Conservation (phyloP, 2,329 filamentous ascomycete genomes). For the Ophiosphaerella narmari region DNA sequence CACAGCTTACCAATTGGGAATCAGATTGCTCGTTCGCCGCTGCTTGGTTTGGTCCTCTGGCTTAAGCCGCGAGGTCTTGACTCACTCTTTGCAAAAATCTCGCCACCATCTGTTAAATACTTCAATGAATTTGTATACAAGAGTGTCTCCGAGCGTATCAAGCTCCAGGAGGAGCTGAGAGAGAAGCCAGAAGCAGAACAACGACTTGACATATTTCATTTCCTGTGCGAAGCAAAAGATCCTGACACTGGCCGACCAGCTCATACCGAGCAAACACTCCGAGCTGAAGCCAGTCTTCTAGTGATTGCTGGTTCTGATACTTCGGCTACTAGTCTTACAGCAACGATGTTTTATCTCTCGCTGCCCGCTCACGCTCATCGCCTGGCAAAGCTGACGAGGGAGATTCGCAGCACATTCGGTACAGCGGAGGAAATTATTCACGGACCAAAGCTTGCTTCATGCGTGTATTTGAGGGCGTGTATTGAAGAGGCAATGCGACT, state of each 20-base stretch:
- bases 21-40: neutral
- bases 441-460: conserved; percentile 1
- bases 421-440: conserved; percentile 9
- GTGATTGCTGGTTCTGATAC: conserved; percentile 20
- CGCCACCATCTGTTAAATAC: too few species aligned
- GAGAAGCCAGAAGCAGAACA: too few species aligned
- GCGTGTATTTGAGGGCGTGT: conserved; percentile 17
- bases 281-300: conserved; percentile 19
- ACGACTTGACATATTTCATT: conserved; percentile 42
- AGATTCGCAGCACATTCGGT: conserved; percentile 14
- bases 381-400: conserved; percentile 10
- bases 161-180: conserved; percentile 12
- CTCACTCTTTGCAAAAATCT: neutral
- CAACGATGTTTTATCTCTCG: conserved; percentile 16
- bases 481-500: conserved; percentile 23
- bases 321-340: conserved; percentile 4
- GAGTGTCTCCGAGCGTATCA: too few species aligned
- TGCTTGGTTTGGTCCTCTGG: conserved; percentile 13
- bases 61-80: conserved; percentile 21
- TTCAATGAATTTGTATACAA: too few species aligned
- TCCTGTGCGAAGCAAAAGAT: conserved; percentile 48
- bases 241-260: conserved; percentile 41
- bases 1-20: too few species aligned
- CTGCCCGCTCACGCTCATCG: conserved; percentile 1
- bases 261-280: conserved; percentile 42